These are phyloP conservation scores for Podila epicladia DNA, from an alignment of 192 early-diverging fungal species.

Conservation along the genomic window DNA sequence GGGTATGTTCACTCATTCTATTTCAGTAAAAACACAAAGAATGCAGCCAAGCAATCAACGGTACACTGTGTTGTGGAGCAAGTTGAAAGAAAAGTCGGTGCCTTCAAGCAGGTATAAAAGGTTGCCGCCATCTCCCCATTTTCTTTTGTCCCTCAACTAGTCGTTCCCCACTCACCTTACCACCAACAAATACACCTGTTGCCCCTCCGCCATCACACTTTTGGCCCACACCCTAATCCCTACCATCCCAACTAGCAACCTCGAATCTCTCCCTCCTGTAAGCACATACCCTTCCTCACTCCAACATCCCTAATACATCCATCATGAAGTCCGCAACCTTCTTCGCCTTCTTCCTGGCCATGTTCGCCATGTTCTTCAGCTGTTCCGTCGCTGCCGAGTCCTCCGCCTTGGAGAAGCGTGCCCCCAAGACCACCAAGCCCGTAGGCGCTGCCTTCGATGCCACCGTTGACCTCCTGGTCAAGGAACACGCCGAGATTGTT, in stretches of 20 bases:
- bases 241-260: background rate
- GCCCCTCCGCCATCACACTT: constrained; percentile 6
- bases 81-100: no score
- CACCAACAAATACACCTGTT: background rate
- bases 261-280: background rate
- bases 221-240: constrained; percentile 2
- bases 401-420: constrained; percentile 27
- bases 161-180: background rate
- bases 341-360: constrained; percentile 43
- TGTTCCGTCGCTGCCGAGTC: constrained; percentile 1
- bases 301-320: background rate
- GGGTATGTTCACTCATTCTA: no score
- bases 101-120: constrained; percentile 1
- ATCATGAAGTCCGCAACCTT: constrained; percentile 41
- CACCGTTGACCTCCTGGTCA: constrained; percentile 36
- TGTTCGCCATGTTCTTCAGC: constrained; percentile 48
- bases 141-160: constrained; percentile 1
- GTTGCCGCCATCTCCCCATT: background rate
- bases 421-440: constrained; percentile 2
- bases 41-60: background rate
- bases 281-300: background rate
- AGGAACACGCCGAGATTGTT: constrained; percentile 28
- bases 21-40: background rate
- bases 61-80: no score
- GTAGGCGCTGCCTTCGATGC: constrained; percentile 35